Conservation (phyloP, 2,329 filamentous ascomycete genomes). For the Ilyonectria robusta region DNA sequence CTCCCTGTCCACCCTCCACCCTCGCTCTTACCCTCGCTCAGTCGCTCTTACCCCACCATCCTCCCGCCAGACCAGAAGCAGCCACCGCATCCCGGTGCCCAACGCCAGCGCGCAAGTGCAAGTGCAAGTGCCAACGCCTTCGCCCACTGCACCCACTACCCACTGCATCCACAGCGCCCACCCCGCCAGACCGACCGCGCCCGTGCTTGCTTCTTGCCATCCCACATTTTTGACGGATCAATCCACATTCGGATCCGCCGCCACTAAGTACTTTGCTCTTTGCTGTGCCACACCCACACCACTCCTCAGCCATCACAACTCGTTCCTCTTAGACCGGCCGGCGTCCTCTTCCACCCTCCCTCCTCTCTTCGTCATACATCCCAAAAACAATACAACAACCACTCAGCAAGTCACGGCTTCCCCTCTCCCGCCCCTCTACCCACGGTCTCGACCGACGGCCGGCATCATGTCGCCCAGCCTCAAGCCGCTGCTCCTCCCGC, state of each 20-base stretch:
- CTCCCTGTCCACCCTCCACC: constrained; percentile 20
- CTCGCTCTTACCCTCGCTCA: not conserved
- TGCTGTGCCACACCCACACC: constrained; percentile 41
- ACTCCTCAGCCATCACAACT: constrained; percentile 30
- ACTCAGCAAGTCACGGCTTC: constrained; percentile 35
- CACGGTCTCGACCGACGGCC: constrained; percentile 44
- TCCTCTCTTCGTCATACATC: constrained; percentile 20
- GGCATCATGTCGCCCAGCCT: constrained; percentile 63
- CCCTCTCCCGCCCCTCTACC: constrained; percentile 31
- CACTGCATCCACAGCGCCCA: not conserved
- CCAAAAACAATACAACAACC: constrained; percentile 10
- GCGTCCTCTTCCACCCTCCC: constrained; percentile 33
- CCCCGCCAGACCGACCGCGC: constrained; percentile 7
- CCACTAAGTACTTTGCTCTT: constrained; percentile 40
- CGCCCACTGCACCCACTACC: not conserved
- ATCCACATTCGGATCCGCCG: constrained; percentile 41
- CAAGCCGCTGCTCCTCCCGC: constrained; percentile 68
- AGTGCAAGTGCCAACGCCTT: constrained; percentile 29
- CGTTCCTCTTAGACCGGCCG: constrained; percentile 38
- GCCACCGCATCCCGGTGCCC: constrained; percentile 41
- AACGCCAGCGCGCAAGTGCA: constrained; percentile 34
- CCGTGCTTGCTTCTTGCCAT: constrained; percentile 13
- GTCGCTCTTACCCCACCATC: constrained; percentile 12
- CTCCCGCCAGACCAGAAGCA: constrained; percentile 36
- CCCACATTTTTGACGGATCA: constrained; percentile 30